A percentile compares a stretch with the other conserved stretches of the same genome.
phyloP scores from a whole-genome alignment of 2,329 filamentous ascomycete genomes.

The Diaporthe eres region DNA sequence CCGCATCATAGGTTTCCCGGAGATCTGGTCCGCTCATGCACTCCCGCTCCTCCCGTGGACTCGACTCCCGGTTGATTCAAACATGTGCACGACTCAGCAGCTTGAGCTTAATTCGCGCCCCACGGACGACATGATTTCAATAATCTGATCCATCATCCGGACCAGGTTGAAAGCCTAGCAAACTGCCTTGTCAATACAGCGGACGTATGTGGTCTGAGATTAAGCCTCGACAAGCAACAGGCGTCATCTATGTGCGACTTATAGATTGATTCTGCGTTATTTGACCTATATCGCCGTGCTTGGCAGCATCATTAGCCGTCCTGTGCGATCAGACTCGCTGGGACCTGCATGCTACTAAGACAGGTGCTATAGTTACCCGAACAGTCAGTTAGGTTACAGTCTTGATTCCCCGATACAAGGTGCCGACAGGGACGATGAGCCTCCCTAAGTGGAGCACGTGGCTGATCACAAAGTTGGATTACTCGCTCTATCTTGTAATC shows the following conservation, averaged over 20 bases:
- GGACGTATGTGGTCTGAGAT: not conserved
- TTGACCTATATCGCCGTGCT: constrained; percentile 8
- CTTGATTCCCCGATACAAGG: not conserved
- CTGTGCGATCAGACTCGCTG: not conserved
- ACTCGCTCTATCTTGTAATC: constrained; percentile 2
- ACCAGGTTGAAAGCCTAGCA: not conserved
- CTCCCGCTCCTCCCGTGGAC: not conserved
- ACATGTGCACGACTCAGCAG: constrained; percentile 25
- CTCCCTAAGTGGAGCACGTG: constrained; percentile 7
- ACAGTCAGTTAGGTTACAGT: constrained; percentile 2
- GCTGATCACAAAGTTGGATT: not conserved
- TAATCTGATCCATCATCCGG: not conserved
- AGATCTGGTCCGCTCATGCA: constrained; percentile 18
- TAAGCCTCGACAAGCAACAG: not conserved
- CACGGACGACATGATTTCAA: not conserved
- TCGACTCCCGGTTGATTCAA: not conserved
- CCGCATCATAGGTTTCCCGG: constrained; percentile 4
- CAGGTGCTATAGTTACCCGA: constrained; percentile 6
- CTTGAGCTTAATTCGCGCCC: not conserved
- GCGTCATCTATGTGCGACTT: constrained; percentile 13
- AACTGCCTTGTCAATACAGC: not conserved
- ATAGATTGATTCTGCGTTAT: constrained; percentile 4
- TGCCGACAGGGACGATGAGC: not conserved
- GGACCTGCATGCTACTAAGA: constrained; percentile 12
- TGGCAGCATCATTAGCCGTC: constrained; percentile 20